phyloP scores from a whole-genome alignment of 2,329 filamentous ascomycete species.

The Aspergillus fijiensis region DNA sequence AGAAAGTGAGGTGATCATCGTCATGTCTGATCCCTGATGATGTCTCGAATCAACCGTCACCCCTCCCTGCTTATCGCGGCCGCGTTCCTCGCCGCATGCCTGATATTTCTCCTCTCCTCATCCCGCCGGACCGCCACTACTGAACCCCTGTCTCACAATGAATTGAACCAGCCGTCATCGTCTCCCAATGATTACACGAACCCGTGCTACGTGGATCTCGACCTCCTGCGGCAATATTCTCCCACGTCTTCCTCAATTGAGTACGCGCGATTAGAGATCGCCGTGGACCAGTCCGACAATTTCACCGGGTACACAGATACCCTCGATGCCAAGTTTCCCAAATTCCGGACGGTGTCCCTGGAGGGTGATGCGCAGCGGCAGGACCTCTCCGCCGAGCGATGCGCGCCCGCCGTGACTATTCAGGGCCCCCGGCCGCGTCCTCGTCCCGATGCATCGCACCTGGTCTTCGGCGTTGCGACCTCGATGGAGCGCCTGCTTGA shows the following conservation, averaged over 20 bases:
- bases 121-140: neutral
- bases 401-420: slow-evolving; percentile 18
- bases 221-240: slow-evolving; percentile 19
- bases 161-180: neutral
- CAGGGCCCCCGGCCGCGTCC: slow-evolving; percentile 16
- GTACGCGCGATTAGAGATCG: slow-evolving; percentile 21
- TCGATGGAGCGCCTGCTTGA: slow-evolving; percentile 48
- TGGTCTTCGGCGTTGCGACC: slow-evolving; percentile 57
- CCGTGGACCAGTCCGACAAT: slow-evolving; percentile 16
- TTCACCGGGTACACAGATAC: slow-evolving; percentile 19
- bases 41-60: neutral
- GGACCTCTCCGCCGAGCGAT: slow-evolving; percentile 15
- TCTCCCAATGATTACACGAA: slow-evolving; percentile 1
- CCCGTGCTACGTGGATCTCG: slow-evolving; percentile 19
- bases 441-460: slow-evolving; percentile 42
- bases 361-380: slow-evolving; percentile 22
- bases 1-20: neutral
- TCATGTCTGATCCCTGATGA: slow-evolving; percentile 5
- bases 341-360: slow-evolving; percentile 18
- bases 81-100: slow-evolving; percentile 6
- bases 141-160: neutral
- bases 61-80: neutral
- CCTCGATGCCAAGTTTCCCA: slow-evolving; percentile 14
- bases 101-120: slow-evolving; percentile 1
- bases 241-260: slow-evolving; percentile 5